Conservation (phyloP, 345 rosid species). For the Sonneratia alba region DNA sequence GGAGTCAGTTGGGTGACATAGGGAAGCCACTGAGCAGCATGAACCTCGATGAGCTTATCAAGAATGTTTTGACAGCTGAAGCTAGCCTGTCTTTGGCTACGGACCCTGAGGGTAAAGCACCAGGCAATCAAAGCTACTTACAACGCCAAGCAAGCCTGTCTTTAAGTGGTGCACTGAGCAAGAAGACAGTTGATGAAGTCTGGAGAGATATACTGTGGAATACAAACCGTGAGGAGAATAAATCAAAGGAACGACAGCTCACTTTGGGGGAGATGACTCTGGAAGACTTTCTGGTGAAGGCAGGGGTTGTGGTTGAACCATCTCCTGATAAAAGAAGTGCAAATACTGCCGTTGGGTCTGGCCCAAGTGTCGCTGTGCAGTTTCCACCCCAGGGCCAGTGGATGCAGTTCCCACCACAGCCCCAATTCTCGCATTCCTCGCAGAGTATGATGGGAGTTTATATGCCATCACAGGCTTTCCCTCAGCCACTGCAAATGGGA, state of each 20-base stretch:
- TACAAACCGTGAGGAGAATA: slow-evolving; percentile 44
- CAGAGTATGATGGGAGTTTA: slow-evolving; percentile 57
- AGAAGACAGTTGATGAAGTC: slow-evolving; percentile 92
- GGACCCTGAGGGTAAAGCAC: slow-evolving; percentile 31
- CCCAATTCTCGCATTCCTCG: slow-evolving; percentile 53
- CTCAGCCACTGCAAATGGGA: slow-evolving; percentile 44
- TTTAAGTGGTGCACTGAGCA: slow-evolving; percentile 52
- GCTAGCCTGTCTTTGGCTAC: slow-evolving; percentile 41
- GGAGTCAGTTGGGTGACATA: slow-evolving; percentile 71
- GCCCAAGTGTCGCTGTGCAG: slow-evolving; percentile 38
- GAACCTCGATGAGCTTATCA: slow-evolving; percentile 92
- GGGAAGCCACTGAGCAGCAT: slow-evolving; percentile 87
- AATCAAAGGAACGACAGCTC: slow-evolving; percentile 60
- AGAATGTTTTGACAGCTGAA: slow-evolving; percentile 80
- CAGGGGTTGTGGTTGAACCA: slow-evolving; percentile 75
- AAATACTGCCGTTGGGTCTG: slow-evolving; percentile 28
- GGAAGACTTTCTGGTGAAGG: slow-evolving; percentile 92
- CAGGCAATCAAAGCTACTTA: slow-evolving; percentile 35
- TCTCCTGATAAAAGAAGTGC: slow-evolving; percentile 28
- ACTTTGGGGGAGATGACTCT: slow-evolving; percentile 91
- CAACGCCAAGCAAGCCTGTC: slow-evolving; percentile 68
- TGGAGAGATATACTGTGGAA: slow-evolving; percentile 90
- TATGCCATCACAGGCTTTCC: slow-evolving; percentile 46
- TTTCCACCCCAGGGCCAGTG: slow-evolving; percentile 66
- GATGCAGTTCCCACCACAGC: slow-evolving; percentile 72